Evolutionary conservation across 257 asterid genomes (phyloP).

Genomic region (Avicennia marina): DNA sequence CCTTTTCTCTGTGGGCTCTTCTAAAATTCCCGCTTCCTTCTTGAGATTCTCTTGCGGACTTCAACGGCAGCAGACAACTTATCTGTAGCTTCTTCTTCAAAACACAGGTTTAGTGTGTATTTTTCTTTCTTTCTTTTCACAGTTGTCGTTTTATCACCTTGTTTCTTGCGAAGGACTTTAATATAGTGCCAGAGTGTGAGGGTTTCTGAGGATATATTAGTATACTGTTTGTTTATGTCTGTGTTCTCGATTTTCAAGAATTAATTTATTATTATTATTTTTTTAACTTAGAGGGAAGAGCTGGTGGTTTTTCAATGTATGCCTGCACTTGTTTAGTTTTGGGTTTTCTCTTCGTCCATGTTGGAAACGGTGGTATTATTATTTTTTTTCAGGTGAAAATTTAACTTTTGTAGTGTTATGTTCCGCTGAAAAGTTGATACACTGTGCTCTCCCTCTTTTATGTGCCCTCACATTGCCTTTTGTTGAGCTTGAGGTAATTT

Average conservation of each 20-base stretch:
- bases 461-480: slow-evolving; percentile 16
- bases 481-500: slow-evolving; percentile 5
- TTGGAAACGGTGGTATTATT: slow-evolving; percentile 19
- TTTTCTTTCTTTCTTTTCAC: slow-evolving; percentile 26
- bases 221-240: slow-evolving; percentile 15
- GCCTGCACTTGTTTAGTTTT: slow-evolving; percentile 7
- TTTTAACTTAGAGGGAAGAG: background rate
- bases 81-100: slow-evolving; percentile 38
- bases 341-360: slow-evolving; percentile 15
- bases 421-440: slow-evolving; percentile 30
- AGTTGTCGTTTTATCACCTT: slow-evolving; percentile 36
- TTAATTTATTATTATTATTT: background rate
- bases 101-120: slow-evolving; percentile 60
- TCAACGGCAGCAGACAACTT: slow-evolving; percentile 30
- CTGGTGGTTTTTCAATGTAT: slow-evolving; percentile 17
- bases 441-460: slow-evolving; percentile 29
- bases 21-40: slow-evolving; percentile 32
- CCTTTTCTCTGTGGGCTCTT: slow-evolving; percentile 24
- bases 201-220: slow-evolving; percentile 11
- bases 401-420: slow-evolving; percentile 22
- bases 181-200: background rate
- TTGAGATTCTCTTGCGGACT: slow-evolving; percentile 34
- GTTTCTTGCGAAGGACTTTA: slow-evolving; percentile 25
- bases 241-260: slow-evolving; percentile 26
- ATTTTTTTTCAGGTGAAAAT: slow-evolving; percentile 41